Evolutionary conservation across 1,284 basidiomycete species (phyloP), one percentile per base, ranked within the genome.

Genomic region (Sparassis latifolia): DNA sequence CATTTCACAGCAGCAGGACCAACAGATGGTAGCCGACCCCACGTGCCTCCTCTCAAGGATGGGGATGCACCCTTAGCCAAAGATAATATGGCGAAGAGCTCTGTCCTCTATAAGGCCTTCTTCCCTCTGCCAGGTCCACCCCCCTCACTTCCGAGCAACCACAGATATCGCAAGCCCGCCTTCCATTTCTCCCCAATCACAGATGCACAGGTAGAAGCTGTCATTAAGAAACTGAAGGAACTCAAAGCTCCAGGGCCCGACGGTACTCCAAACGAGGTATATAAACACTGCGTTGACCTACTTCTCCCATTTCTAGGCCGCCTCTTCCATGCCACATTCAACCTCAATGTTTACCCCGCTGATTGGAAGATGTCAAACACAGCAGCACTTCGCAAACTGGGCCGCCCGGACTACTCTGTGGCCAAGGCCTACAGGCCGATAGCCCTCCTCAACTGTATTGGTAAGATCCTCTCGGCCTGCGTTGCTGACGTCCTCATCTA

Each of bases 171-270:
- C 40, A 7, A 53, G 56, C 2, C 70, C 67, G 20, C 20, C 20
- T 20, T 20, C 20, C 20, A 20, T 20, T 29, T 50, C 31, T 1
- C 58, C 69, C 3, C 44, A 42, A 2, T 57, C 63, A 52, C 7
- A 43, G 5, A 39, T 40, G 5, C 55, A 69, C 52, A 53, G 61
- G 0, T 37, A 58, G 12, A 35, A 48, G 6, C 55, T 63, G 30
- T 50, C 53, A 59, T 1, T n/a, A 6, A 1, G 44, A 54, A 0
- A 54, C 64, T 0, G 52, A 20, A 52, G 2, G 59, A 65, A 0
- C 66, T 63, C 59, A 76, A 77, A 42, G 73, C 68, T 0, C 60
- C 68, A 0, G 66, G 69, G 0, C 65, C 66, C 0, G 68, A 69
- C 41, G 61, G 62, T 0, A 61, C 70, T 4, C 63, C 69, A 0